Evolutionary conservation across 306 rosid genomes (phyloP).

Genomic region (Rosa lucieae): DNA sequence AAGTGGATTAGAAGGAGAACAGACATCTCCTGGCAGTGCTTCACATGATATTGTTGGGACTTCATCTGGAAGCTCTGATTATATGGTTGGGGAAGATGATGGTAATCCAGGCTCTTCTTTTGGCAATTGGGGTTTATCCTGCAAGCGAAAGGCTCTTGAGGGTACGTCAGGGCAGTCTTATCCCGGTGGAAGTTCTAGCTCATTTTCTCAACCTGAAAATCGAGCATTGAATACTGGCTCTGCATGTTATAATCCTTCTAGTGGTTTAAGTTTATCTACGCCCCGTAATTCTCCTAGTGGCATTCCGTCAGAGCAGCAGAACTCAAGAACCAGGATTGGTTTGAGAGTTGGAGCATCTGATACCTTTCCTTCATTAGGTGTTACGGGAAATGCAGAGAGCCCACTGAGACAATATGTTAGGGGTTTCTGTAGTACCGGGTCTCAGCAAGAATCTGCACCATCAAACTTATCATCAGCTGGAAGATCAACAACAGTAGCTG

Average conservation of each 20-base stretch:
- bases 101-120: constrained; percentile 52
- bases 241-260: constrained; percentile 46
- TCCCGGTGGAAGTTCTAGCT: constrained; percentile 63
- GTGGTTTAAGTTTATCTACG: constrained; percentile 44
- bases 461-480: constrained; percentile 51
- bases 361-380: constrained; percentile 49
- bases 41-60: constrained; percentile 48
- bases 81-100: constrained; percentile 48
- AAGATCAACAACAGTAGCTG: constrained; percentile 55
- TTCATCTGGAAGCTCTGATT: constrained; percentile 58
- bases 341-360: constrained; percentile 44
- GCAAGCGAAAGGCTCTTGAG: constrained; percentile 85
- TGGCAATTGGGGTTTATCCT: constrained; percentile 75
- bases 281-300: constrained; percentile 42
- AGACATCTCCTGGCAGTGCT: constrained; percentile 38
- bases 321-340: constrained; percentile 42
- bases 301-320: constrained; percentile 47
- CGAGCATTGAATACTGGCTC: constrained; percentile 42
- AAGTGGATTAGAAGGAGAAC: constrained; percentile 45
- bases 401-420: constrained; percentile 42
- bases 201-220: constrained; percentile 50
- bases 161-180: constrained; percentile 63
- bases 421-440: constrained; percentile 35
- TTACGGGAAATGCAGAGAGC: constrained; percentile 44
- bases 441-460: constrained; percentile 56